phyloP scores from a whole-genome alignment of 2,329 filamentous ascomycete species.

The Tolypocladium tropicale region DNA sequence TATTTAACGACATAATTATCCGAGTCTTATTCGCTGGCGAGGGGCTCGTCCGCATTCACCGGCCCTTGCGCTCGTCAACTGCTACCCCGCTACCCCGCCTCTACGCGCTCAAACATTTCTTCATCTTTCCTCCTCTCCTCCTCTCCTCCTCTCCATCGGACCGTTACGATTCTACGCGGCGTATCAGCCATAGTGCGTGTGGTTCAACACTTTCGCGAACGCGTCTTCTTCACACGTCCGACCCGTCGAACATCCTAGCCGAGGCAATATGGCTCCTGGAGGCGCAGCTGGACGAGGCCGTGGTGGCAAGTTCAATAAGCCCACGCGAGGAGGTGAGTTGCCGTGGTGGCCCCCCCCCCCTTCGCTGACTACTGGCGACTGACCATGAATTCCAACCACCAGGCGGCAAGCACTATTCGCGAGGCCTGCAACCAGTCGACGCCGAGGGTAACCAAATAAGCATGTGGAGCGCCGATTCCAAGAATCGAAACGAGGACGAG shows the following conservation, averaged over 20 bases:
- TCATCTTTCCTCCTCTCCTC: neutral
- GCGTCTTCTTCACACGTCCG: too few relatives aligned
- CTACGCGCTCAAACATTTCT: slow-evolving; percentile 8
- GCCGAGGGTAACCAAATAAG: slow-evolving; percentile 79
- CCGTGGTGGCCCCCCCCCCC: neutral
- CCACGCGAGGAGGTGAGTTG: slow-evolving; percentile 73
- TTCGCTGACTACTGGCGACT: neutral
- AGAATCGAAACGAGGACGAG: slow-evolving; percentile 32
- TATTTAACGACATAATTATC: neutral
- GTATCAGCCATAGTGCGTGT: neutral
- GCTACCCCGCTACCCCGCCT: slow-evolving; percentile 29
- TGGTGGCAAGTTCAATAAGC: slow-evolving; percentile 91
- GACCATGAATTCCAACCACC: neutral
- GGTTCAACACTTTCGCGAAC: neutral
- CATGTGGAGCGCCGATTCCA: slow-evolving; percentile 66
- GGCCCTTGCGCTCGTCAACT: neutral
- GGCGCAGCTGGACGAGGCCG: slow-evolving; percentile 45
- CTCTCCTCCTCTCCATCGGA: neutral
- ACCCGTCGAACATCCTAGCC: too few relatives aligned
- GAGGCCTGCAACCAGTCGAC: slow-evolving; percentile 79
- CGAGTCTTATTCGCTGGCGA: neutral
- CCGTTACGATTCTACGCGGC: neutral
- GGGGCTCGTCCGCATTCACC: neutral
- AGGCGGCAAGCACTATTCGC: slow-evolving; percentile 95
- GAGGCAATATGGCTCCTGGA: slow-evolving; percentile 31